Conservation (phyloP, 208 protist genomes). For the Phytomonas francai region DNA sequence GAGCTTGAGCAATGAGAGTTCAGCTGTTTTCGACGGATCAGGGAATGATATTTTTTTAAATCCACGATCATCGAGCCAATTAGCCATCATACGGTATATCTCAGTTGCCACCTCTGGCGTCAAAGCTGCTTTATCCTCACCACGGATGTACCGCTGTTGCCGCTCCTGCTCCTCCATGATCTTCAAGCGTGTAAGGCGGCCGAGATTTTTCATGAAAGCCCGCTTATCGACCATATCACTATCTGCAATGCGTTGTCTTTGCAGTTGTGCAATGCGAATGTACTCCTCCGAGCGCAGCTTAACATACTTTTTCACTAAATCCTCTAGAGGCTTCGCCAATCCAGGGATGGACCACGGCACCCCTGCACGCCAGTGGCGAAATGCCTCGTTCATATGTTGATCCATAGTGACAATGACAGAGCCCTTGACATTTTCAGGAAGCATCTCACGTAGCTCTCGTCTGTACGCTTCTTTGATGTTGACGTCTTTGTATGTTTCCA, state of each 20-base stretch:
- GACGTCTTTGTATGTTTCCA: constrained; percentile 99
- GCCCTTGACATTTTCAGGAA: constrained; percentile 97
- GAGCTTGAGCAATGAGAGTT: constrained; percentile 99
- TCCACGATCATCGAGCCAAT: constrained; percentile 99
- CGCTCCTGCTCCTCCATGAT: constrained; percentile 99
- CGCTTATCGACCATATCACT: constrained; percentile 99
- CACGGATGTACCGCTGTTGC: constrained; percentile 98
- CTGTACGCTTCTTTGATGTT: constrained; percentile 99
- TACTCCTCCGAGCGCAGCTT: constrained; percentile 99
- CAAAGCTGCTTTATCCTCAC: constrained; percentile 91
- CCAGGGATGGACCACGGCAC: constrained; percentile 99
- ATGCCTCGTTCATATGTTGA: constrained; percentile 99
- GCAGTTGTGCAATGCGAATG: constrained; percentile 98
- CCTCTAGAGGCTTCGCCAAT: constrained; percentile 97
- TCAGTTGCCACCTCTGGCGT: constrained; percentile 96
- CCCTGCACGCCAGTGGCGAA: constrained; percentile 99
- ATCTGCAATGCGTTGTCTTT: constrained; percentile 97
- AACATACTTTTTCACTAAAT: constrained; percentile 99
- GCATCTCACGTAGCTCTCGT: constrained; percentile 99
- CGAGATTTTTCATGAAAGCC: constrained; percentile 99
- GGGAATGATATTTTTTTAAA: constrained; percentile 99
- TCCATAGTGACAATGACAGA: constrained; percentile 97
- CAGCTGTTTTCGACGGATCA: constrained; percentile 98
- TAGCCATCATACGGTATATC: constrained; percentile 99
- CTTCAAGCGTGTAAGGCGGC: constrained; percentile 98